Conservation (phyloP, 441 rosid species). For the California macrophylla region DNA sequence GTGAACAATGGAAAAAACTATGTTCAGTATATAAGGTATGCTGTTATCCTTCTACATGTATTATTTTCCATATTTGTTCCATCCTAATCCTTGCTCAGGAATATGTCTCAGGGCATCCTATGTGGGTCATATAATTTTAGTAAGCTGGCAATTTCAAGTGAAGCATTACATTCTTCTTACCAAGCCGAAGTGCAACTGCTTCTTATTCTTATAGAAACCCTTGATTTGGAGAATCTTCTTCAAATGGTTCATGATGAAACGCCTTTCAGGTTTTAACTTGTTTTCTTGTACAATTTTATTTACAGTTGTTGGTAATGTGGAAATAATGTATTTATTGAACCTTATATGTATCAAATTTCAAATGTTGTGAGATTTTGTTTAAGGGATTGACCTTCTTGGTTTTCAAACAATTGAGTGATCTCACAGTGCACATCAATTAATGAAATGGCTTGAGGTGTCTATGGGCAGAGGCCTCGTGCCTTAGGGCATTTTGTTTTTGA, state of each 20-base stretch:
- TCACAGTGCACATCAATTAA: not conserved
- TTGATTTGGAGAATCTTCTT: constrained; percentile 81
- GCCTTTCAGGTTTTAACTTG: constrained; percentile 60
- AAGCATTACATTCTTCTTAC: constrained; percentile 51
- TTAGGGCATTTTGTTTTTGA: not conserved
- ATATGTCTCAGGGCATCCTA: constrained; percentile 52
- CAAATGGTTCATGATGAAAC: constrained; percentile 76
- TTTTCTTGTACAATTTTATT: constrained; percentile 10
- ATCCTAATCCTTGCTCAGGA: constrained; percentile 20
- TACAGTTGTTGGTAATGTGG: not conserved
- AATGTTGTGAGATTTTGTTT: not conserved
- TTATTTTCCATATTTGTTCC: constrained; percentile 11
- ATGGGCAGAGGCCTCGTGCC: constrained; percentile 2
- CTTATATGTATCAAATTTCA: not conserved
- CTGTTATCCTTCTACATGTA: constrained; percentile 21
- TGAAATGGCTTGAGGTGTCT: not conserved
- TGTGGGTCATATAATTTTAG: constrained; percentile 56
- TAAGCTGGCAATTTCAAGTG: constrained; percentile 63
- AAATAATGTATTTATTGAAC: not conserved
- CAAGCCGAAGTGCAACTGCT: constrained; percentile 65
- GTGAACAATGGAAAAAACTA: constrained; percentile 70
- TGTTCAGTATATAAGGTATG: constrained; percentile 69
- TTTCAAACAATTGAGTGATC: not conserved
- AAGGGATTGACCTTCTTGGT: not conserved
- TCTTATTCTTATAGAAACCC: constrained; percentile 71